Conservation (phyloP, 1,139 yeast species). For the Saccharomyces hybrid region DNA sequence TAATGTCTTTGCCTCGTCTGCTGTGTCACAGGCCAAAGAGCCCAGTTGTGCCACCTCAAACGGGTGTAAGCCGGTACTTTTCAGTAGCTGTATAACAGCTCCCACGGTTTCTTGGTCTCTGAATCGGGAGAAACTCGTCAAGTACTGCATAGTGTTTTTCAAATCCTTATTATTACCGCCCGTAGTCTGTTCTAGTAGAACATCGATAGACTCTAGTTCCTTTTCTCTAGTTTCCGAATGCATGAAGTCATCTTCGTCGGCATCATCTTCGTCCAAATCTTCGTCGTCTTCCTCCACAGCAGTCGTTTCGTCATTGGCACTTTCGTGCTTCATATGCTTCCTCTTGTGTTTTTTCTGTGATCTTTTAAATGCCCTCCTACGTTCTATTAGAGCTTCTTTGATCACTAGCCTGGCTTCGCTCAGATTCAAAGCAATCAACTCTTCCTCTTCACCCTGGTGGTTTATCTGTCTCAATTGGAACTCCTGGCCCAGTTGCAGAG, state of each 20-base stretch:
- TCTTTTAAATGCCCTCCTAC: constrained; percentile 46
- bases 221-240: constrained; percentile 33
- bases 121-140: constrained; percentile 80
- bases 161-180: constrained; percentile 68
- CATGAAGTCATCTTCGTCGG: constrained; percentile 30
- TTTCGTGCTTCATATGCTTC: constrained; percentile 35
- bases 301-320: constrained; percentile 9
- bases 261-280: constrained; percentile 29
- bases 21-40: constrained; percentile 88
- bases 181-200: constrained; percentile 32
- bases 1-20: constrained; percentile 92
- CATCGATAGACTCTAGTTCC: constrained; percentile 31
- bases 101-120: constrained; percentile 87
- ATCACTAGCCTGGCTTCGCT: constrained; percentile 86
- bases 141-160: constrained; percentile 84
- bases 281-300: constrained; percentile 16
- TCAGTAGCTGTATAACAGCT: constrained; percentile 82
- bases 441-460: constrained; percentile 70
- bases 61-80: constrained; percentile 78
- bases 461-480: constrained; percentile 74
- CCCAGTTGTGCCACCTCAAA: constrained; percentile 95
- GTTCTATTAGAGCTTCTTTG: constrained; percentile 80
- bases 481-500: constrained; percentile 83
- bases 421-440: constrained; percentile 73
- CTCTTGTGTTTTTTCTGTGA: constrained; percentile 34